A percentile compares a stretch with the other conserved stretches of the same genome.
Evolutionary conservation across 331 rosid species (phyloP).

Genomic region (Arachis monticola): DNA sequence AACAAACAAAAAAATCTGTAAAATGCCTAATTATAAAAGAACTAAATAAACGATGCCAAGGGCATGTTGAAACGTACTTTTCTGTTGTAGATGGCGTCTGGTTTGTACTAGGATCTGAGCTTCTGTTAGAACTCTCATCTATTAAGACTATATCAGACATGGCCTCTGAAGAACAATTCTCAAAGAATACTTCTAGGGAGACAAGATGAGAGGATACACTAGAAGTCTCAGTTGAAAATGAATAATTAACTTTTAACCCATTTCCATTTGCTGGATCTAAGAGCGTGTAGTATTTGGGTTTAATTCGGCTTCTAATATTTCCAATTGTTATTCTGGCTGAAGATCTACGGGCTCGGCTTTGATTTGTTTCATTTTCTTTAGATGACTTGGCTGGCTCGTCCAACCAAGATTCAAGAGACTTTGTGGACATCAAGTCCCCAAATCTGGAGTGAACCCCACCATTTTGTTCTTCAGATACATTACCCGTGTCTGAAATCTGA

Average conservation of each 20-base stretch:
- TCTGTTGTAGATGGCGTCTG: constrained; percentile 51
- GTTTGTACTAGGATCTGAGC: constrained; percentile 49
- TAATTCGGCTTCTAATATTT: constrained; percentile 62
- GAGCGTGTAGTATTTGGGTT: constrained; percentile 72
- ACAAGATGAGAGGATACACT: constrained; percentile 76
- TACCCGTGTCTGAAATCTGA: constrained; percentile 70
- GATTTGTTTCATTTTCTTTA: constrained; percentile 51
- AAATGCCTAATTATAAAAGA: constrained; percentile 24
- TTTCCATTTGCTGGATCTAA: constrained; percentile 82
- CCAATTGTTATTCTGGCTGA: constrained; percentile 92
- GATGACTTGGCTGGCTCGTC: constrained; percentile 75
- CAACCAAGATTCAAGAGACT: constrained; percentile 91
- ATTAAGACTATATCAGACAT: constrained; percentile 64
- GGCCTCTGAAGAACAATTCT: constrained; percentile 77
- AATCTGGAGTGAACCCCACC: constrained; percentile 62
- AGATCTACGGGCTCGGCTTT: constrained; percentile 55
- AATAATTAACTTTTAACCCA: constrained; percentile 87
- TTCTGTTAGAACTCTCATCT: constrained; percentile 69
- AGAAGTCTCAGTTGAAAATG: constrained; percentile 78
- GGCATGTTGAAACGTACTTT: constrained; percentile 55
- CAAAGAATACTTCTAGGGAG: constrained; percentile 71
- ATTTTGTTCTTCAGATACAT: constrained; percentile 50
- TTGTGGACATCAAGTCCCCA: constrained; percentile 75
- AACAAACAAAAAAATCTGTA: constrained; percentile 7
- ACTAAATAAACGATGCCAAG: constrained; percentile 13